These are phyloP conservation scores for Eucommia ulmoides DNA, from an alignment of 257 asterid species.

Conservation along the genomic window DNA sequence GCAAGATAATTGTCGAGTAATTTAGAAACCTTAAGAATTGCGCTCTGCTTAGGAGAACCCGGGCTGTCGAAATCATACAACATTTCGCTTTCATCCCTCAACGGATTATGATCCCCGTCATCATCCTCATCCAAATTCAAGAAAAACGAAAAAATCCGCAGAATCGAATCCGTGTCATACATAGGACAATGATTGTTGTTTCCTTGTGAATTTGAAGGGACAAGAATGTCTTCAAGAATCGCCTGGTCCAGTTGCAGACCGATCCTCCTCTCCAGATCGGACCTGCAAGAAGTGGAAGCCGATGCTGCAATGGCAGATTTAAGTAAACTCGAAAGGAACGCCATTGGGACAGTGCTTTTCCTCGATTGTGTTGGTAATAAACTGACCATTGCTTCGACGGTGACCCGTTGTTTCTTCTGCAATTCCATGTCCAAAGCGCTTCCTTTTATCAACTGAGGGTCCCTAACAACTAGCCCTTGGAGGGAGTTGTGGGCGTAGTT, in stretches of 20 bases:
- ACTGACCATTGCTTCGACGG: neutral
- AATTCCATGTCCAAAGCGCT: neutral
- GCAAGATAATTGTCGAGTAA: neutral
- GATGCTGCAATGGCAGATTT: constrained; percentile 1
- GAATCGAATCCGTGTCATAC: constrained; percentile 1
- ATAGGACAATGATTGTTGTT: neutral
- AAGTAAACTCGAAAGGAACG: neutral
- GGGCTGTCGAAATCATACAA: neutral
- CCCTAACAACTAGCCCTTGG: neutral
- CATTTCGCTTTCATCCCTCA: constrained; percentile 1
- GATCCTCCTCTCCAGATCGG: constrained; percentile 1
- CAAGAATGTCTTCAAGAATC: constrained; percentile 1
- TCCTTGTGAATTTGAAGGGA: neutral
- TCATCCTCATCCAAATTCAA: constrained; percentile 1
- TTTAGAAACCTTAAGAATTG: constrained; percentile 1
- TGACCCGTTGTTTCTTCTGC: constrained; percentile 1
- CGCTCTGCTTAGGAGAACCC: neutral
- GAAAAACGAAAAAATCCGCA: neutral
- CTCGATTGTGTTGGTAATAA: constrained; percentile 1
- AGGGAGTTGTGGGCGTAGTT: constrained; percentile 2
- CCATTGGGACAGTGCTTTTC: constrained; percentile 1
- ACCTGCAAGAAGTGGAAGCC: neutral
- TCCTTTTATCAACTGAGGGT: neutral
- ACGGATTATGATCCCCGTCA: neutral
- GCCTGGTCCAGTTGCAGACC: constrained; percentile 5